Conservation (phyloP, 1,139 yeast species). For the Suhomyces wounanorum region DNA sequence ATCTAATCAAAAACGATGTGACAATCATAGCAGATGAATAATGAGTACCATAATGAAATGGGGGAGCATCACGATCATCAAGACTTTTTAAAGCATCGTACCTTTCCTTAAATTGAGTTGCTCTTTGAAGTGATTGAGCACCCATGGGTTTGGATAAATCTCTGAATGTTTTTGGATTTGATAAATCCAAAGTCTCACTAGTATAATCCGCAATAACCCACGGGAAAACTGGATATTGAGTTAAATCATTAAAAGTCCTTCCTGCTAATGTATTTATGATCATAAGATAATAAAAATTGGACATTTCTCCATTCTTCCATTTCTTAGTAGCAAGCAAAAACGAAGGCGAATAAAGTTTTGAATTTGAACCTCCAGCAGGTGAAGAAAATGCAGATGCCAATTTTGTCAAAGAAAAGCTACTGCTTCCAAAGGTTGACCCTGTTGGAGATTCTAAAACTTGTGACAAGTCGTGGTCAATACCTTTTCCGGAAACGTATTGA, state of each 20-base stretch:
- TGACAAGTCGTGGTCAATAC: conserved; percentile 52
- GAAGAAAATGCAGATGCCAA: conserved; percentile 40
- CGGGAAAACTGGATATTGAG: conserved; percentile 89
- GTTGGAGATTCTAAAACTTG: conserved; percentile 47
- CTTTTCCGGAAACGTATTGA: conserved; percentile 47
- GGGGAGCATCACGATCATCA: conserved; percentile 54
- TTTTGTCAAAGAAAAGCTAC: conserved; percentile 29
- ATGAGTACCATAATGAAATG: conserved; percentile 91
- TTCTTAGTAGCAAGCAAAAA: conserved; percentile 59
- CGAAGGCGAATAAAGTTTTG: conserved; percentile 18
- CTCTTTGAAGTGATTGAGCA: conserved; percentile 66
- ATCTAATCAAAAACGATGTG: conserved; percentile 69
- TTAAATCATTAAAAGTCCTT: conserved; percentile 79
- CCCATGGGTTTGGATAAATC: conserved; percentile 90
- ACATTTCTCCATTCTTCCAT: conserved; percentile 76
- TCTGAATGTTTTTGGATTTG: conserved; percentile 60
- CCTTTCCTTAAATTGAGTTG: conserved; percentile 63
- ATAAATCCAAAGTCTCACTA: conserved; percentile 62
- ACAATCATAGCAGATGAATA: conserved; percentile 93
- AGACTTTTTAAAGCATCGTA: conserved; percentile 66
- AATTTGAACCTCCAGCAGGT: conserved; percentile 1
- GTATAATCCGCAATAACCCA: conserved; percentile 85
- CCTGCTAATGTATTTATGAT: conserved; percentile 82
- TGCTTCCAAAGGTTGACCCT: conserved; percentile 8
- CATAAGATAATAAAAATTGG: conserved; percentile 80